Evolutionary conservation across 2,329 filamentous ascomycete species (phyloP).

Genomic region (Nemania sp.): DNA sequence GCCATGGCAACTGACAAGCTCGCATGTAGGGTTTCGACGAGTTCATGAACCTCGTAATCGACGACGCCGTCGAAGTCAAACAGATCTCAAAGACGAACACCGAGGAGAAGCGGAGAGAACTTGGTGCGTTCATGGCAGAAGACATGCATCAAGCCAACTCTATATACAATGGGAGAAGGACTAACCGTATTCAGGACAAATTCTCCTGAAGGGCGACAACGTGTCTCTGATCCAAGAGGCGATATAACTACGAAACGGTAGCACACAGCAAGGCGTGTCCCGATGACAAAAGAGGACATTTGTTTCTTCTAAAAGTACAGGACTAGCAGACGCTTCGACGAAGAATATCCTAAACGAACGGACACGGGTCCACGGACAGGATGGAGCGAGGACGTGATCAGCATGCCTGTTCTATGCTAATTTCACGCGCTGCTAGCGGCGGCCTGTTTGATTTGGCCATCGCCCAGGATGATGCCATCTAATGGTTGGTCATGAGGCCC

Average conservation of each 20-base stretch:
- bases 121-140: constrained; percentile 62
- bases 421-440: too few relatives aligned
- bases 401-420: constrained; percentile 30
- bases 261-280: constrained; percentile 1
- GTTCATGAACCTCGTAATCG: constrained; percentile 98
- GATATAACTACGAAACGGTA: constrained; percentile 36
- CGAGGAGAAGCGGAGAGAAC: constrained; percentile 74
- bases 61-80: constrained; percentile 92
- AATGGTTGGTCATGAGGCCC: constrained; percentile 77
- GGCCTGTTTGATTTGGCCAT: constrained; percentile 61
- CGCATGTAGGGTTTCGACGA: constrained; percentile 85
- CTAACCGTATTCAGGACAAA: constrained; percentile 55
- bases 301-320: neutral
- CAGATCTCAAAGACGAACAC: constrained; percentile 77
- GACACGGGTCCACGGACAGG: constrained; percentile 14
- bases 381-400: constrained; percentile 19
- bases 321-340: neutral
- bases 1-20: neutral
- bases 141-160: neutral
- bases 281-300: constrained; percentile 32
- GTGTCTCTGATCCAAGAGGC: constrained; percentile 63
- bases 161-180: neutral
- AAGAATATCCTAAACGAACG: neutral
- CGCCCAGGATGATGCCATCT: constrained; percentile 75
- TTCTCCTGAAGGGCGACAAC: constrained; percentile 70